Base-by-base conservation (phyloP, 2,329 filamentous ascomycete species). In the Clonostachys rhizophaga region DNA sequence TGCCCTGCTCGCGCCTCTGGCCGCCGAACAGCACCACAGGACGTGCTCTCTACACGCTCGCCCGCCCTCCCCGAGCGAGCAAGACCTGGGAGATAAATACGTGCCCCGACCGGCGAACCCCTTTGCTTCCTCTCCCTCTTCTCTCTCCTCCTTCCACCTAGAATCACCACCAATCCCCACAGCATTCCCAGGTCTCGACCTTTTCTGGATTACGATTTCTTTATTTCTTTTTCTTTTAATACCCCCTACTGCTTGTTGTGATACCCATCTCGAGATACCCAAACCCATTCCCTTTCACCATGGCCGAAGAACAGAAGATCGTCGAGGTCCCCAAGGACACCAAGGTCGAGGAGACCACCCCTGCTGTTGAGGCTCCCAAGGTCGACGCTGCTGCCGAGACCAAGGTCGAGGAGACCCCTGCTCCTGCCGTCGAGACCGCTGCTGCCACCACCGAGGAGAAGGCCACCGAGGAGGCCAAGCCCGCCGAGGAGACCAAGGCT, bases 251-350 rank as follows among this genome's bases (percentile, higher is more conserved):
- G 36, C 14, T 54, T 59, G 56, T 57, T 55, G 58, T 62, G 57
- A 51, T 53, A 54, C 24, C 24, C 24, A 30, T 30, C 24, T 30
- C 24, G 24, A 30, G 24, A 30, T 30, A 30, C 57, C 55, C 54
- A 54, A 61, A 64, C 55, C 56, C 53, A 60, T 61, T 60, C 58
- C 56, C 62, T 58, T 59, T 66, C 74, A 79, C 61, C 76, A 89
- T 89, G 86, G 83, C 87, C 72, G 86, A 89, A 63, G 76, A 74
- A 68, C 78, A 83, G 70, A 89, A 90, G 75, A 78, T 84, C 64
- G 75, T 79, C 59, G 83, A 84, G 67, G 73, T 75, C 67, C 65
- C 75, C 36, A 59, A 67, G 63, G 79, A 81, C 56, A 67, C 73
- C 55, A 71, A 71, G 71, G 65, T 71, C 50, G 67, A 63, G 45